Evolutionary conservation across 257 asterid genomes (phyloP).

Genomic region (Asclepias syriaca): DNA sequence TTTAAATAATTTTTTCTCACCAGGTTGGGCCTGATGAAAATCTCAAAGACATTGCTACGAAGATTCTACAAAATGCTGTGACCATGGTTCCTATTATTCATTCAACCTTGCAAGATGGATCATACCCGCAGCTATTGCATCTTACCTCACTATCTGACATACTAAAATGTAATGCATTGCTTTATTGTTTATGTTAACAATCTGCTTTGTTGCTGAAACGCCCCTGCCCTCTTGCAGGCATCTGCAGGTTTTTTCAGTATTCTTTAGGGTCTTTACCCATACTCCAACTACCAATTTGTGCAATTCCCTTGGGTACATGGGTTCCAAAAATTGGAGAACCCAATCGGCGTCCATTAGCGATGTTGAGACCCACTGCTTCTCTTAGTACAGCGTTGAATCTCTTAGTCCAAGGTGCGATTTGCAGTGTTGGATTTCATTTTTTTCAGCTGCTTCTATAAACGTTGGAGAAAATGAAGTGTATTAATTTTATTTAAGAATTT

Average conservation of each 20-base stretch:
- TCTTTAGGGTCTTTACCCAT: constrained; percentile 70
- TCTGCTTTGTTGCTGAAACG: constrained; percentile 10
- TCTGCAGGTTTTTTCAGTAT: constrained; percentile 70
- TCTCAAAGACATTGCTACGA: constrained; percentile 73
- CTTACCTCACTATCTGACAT: constrained; percentile 86
- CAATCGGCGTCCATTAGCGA: constrained; percentile 67
- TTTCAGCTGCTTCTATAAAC: too few relatives aligned
- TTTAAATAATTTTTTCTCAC: constrained; percentile 4
- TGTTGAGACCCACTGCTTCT: constrained; percentile 78
- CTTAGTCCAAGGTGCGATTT: constrained; percentile 67
- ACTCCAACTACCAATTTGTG: constrained; percentile 64
- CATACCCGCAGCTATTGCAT: constrained; percentile 67
- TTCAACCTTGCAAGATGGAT: constrained; percentile 54
- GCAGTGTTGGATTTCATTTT: neutral
- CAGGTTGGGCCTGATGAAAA: constrained; percentile 94
- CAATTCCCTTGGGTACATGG: constrained; percentile 84
- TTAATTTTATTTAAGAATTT: neutral
- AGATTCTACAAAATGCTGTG: constrained; percentile 69
- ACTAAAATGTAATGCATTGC: constrained; percentile 56
- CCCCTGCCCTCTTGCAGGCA: constrained; percentile 48
- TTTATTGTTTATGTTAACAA: neutral
- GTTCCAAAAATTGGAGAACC: constrained; percentile 79
- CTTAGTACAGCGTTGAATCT: constrained; percentile 71
- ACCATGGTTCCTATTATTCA: constrained; percentile 79
- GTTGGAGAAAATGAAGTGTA: neutral